Percentiles rank a stretch among this genome's conserved stretches.
These are phyloP conservation scores for Ogataea neopini DNA, from an alignment of 805 yeast genomes.

Conservation along the genomic window DNA sequence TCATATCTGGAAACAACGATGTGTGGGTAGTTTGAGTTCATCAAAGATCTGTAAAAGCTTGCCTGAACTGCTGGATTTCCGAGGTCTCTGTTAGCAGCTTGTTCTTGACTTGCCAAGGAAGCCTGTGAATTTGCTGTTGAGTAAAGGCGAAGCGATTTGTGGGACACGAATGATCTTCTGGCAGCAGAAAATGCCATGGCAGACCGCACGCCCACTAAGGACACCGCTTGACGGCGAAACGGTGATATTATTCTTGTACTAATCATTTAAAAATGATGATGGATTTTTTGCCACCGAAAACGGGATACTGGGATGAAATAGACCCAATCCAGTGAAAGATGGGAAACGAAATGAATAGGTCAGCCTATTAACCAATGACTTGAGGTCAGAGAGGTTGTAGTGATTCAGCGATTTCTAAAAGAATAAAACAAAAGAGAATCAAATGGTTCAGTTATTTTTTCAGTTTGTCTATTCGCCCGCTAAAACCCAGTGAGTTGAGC, in stretches of 20 bases:
- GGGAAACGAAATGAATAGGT: background rate
- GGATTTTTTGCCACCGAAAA: conserved; percentile 1
- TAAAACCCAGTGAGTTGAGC: background rate
- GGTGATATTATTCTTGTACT: conserved; percentile 6
- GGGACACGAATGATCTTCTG: background rate
- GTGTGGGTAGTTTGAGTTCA: conserved; percentile 89
- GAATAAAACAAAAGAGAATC: background rate
- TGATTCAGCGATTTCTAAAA: background rate
- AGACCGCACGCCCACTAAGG: background rate
- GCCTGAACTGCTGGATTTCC: conserved; percentile 75
- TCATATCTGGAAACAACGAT: conserved; percentile 93
- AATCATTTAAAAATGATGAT: background rate
- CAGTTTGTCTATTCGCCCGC: background rate
- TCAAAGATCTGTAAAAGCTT: conserved; percentile 71
- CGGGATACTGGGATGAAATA: background rate
- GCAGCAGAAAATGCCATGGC: background rate
- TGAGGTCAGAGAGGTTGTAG: background rate
- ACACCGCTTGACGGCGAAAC: background rate
- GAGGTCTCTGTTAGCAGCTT: conserved; percentile 78
- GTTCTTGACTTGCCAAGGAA: conserved; percentile 66
- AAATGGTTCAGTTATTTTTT: background rate
- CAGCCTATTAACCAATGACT: background rate
- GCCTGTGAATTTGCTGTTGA: conserved; percentile 23
- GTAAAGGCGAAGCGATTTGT: background rate
- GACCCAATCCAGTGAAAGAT: background rate